Evolutionary conservation across 805 yeast genomes (phyloP).

Genomic region (Metschnikowia lachancei): DNA sequence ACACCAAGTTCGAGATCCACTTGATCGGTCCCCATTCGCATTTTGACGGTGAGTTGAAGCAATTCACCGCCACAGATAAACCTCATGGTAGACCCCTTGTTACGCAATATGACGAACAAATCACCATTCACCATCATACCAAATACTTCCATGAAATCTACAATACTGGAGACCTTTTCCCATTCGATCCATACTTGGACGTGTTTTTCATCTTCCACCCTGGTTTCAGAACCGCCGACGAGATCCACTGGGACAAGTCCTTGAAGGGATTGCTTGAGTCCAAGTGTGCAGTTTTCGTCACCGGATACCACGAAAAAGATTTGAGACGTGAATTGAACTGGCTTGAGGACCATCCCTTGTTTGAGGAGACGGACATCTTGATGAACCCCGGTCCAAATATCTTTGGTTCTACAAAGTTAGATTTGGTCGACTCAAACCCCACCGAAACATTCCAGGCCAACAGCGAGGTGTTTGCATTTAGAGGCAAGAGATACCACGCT

Average conservation of each 20-base stretch:
- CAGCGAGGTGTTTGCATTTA: constrained; percentile 82
- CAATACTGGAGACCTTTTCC: constrained; percentile 92
- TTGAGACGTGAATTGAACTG: constrained; percentile 66
- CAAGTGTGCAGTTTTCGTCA: constrained; percentile 87
- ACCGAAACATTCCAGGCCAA: constrained; percentile 92
- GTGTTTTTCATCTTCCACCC: constrained; percentile 94
- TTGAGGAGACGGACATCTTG: constrained; percentile 74
- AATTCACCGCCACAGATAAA: constrained; percentile 52
- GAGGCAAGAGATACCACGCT: constrained; percentile 97
- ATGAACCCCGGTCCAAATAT: constrained; percentile 70
- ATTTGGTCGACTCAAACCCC: constrained; percentile 86
- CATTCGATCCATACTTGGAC: constrained; percentile 95
- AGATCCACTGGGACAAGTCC: constrained; percentile 79
- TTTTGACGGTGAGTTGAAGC: constrained; percentile 66
- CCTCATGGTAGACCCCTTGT: constrained; percentile 60
- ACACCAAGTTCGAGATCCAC: constrained; percentile 77
- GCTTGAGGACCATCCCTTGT: constrained; percentile 58
- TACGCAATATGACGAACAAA: constrained; percentile 67
- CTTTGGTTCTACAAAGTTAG: constrained; percentile 90
- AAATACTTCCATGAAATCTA: constrained; percentile 88
- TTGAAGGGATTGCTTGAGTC: constrained; percentile 86
- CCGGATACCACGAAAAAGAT: constrained; percentile 84
- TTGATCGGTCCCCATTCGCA: constrained; percentile 92
- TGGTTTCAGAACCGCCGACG: constrained; percentile 81
- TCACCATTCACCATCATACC: constrained; percentile 79